A percentile compares a stretch with the other conserved stretches of the same genome.
These are phyloP conservation scores for Herpotrichia juniperi DNA, from an alignment of 2,329 filamentous ascomycete species.

Conservation along the genomic window DNA sequence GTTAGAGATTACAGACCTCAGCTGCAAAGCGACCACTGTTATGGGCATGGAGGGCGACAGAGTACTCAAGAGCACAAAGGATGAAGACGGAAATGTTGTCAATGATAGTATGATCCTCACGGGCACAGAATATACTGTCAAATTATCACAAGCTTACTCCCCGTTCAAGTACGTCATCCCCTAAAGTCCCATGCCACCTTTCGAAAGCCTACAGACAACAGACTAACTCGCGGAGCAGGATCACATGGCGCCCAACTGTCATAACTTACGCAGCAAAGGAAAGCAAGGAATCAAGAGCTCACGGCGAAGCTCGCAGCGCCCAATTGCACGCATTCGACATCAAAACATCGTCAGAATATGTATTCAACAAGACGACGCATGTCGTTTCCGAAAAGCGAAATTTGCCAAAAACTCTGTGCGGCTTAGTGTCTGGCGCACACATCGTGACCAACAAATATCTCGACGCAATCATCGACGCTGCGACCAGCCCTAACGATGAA, in stretches of 20 bases:
- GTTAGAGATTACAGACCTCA: constrained; percentile 79
- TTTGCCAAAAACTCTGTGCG: constrained; percentile 84
- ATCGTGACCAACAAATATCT: constrained; percentile 79
- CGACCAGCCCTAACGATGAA: constrained; percentile 47
- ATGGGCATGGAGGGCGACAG: constrained; percentile 79
- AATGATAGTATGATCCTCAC: constrained; percentile 32
- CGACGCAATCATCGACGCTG: constrained; percentile 70
- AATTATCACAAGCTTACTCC: constrained; percentile 72
- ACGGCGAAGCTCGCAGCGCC: constrained; percentile 62
- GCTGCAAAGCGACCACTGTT: constrained; percentile 76
- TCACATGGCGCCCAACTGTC: constrained; percentile 81
- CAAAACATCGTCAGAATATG: constrained; percentile 79
- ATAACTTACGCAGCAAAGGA: constrained; percentile 79
- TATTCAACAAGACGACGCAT: constrained; percentile 76
- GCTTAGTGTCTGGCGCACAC: constrained; percentile 78
- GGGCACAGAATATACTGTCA: constrained; percentile 64
- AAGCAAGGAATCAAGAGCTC: constrained; percentile 53
- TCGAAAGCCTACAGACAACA: neutral
- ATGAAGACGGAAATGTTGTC: constrained; percentile 35
- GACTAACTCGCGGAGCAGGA: constrained; percentile 51
- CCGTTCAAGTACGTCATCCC: constrained; percentile 60
- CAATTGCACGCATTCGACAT: constrained; percentile 85
- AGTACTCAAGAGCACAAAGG: constrained; percentile 65
- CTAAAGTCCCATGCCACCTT: neutral
- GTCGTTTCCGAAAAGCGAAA: constrained; percentile 90